These are phyloP conservation scores for Perkinsela sp. DNA, from an alignment of 208 protist genomes.

Conservation along the genomic window DNA sequence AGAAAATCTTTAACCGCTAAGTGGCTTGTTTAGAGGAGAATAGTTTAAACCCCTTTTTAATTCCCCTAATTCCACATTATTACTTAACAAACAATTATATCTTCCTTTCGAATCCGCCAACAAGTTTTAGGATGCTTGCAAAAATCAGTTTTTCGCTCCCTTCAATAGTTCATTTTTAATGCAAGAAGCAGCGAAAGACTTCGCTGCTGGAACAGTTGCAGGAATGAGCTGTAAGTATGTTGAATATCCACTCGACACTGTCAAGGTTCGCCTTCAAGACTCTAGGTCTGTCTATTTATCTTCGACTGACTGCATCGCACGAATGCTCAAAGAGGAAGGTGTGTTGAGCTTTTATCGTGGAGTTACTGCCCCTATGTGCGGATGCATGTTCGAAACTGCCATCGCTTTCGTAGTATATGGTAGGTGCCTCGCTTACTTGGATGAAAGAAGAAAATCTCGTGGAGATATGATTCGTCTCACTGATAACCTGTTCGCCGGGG, in stretches of 20 bases:
- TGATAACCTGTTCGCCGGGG: slow-evolving; percentile 21
- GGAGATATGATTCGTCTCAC: slow-evolving; percentile 9
- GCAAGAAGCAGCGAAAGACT: slow-evolving; percentile 7
- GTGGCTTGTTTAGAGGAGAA: too few species aligned
- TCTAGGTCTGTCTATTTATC: slow-evolving; percentile 18
- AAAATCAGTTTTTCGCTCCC: too few species aligned
- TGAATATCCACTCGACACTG: slow-evolving; percentile 59
- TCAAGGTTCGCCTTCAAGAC: slow-evolving; percentile 50
- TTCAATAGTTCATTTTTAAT: too few species aligned
- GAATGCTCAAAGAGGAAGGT: slow-evolving; percentile 18
- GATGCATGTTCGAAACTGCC: slow-evolving; percentile 36
- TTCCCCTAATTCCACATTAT: too few species aligned
- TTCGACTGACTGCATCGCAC: slow-evolving; percentile 17
- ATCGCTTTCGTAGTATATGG: slow-evolving; percentile 35
- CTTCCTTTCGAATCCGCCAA: too few species aligned
- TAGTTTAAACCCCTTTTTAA: too few species aligned
- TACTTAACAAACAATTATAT: too few species aligned
- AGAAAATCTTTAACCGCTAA: too few species aligned
- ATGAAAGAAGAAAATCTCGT: slow-evolving; percentile 14
- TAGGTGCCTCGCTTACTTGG: slow-evolving; percentile 21
- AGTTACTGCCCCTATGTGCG: slow-evolving; percentile 24
- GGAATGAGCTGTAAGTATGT: slow-evolving; percentile 27
- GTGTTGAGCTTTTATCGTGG: slow-evolving; percentile 38
- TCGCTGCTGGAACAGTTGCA: slow-evolving; percentile 22
- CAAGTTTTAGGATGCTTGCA: too few species aligned